Evolutionary conservation across 495 filamentous ascomycete species (phyloP).

Genomic region (Talaromyces wortmannii): DNA sequence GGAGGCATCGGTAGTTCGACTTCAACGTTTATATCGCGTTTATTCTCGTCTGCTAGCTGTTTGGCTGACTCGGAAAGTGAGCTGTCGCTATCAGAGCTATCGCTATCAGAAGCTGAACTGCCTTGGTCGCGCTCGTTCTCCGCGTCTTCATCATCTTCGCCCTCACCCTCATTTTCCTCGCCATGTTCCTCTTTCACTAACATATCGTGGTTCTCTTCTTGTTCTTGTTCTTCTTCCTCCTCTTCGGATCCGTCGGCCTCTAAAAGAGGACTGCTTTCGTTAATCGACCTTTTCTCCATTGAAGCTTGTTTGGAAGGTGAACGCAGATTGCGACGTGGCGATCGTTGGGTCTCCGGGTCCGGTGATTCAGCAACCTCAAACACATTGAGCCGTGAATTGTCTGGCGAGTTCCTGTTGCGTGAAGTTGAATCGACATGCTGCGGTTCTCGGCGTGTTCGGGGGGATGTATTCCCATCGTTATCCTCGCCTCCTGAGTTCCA

Average conservation of each 20-base stretch:
- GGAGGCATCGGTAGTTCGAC: not conserved
- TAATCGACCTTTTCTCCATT: not conserved
- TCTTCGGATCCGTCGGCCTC: not conserved
- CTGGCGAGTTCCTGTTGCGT: not conserved
- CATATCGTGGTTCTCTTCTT: slow-evolving; percentile 4
- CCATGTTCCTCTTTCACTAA: not conserved
- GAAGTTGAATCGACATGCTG: not conserved
- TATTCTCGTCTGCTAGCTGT: not conserved
- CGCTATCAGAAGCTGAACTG: not conserved
- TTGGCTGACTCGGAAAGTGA: not conserved
- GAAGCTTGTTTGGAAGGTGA: not conserved
- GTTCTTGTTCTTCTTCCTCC: not conserved
- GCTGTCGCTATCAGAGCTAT: not conserved
- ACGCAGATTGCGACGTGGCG: not conserved
- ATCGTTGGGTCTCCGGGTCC: not conserved
- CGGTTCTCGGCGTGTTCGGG: not conserved
- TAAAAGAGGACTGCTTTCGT: not conserved
- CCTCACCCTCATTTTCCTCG: not conserved
- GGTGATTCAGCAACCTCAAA: not conserved
- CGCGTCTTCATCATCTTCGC: not conserved
- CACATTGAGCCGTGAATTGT: not conserved
- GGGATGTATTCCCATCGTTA: slow-evolving; percentile 15
- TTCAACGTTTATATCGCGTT: not conserved
- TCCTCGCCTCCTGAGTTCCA: slow-evolving; percentile 13
- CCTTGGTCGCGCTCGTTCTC: not conserved